Percentiles rank a stretch among this genome's conserved stretches.
Evolutionary conservation across 192 early-diverging fungal genomes (phyloP).

Genomic region (Podila minutissima): DNA sequence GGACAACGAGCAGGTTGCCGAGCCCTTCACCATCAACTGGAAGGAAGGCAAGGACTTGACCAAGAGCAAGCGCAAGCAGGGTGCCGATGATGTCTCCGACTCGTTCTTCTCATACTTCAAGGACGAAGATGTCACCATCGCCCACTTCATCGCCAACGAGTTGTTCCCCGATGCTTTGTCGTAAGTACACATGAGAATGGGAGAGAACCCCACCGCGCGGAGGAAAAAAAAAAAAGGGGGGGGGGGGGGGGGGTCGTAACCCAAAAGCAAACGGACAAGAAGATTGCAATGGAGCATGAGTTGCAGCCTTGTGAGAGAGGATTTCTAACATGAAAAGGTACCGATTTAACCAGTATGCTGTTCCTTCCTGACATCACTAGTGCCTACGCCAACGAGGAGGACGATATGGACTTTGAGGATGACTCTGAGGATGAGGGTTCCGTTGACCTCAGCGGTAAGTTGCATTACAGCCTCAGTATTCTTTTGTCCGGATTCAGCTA

Average conservation of each 20-base stretch:
- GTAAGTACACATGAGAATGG: slow-evolving; percentile 16
- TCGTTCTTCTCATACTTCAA: slow-evolving; percentile 45
- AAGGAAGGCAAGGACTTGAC: slow-evolving; percentile 68
- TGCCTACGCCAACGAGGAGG: slow-evolving; percentile 9
- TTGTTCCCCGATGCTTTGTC: slow-evolving; percentile 31
- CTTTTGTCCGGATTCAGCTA: background rate
- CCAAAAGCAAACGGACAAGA: background rate
- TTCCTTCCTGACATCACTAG: slow-evolving; percentile 1
- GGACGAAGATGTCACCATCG: slow-evolving; percentile 25
- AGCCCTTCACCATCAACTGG: slow-evolving; percentile 58
- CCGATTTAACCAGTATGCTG: background rate
- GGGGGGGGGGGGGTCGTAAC: background rate
- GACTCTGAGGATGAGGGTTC: slow-evolving; percentile 32
- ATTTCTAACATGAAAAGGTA: background rate
- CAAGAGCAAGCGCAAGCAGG: slow-evolving; percentile 51
- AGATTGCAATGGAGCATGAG: background rate
- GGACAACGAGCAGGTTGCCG: slow-evolving; percentile 16
- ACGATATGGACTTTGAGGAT: slow-evolving; percentile 18
- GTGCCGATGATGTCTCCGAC: slow-evolving; percentile 44
- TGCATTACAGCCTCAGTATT: background rate
- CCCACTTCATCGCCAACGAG: slow-evolving; percentile 30
- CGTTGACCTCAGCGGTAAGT: slow-evolving; percentile 36
- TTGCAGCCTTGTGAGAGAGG: background rate
- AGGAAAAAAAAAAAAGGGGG: background rate
- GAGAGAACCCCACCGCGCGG: background rate